A percentile compares a stretch with the other conserved stretches of the same genome.
phyloP scores from a whole-genome alignment of 2,329 filamentous ascomycete genomes.

The Ascochyta fabae region DNA sequence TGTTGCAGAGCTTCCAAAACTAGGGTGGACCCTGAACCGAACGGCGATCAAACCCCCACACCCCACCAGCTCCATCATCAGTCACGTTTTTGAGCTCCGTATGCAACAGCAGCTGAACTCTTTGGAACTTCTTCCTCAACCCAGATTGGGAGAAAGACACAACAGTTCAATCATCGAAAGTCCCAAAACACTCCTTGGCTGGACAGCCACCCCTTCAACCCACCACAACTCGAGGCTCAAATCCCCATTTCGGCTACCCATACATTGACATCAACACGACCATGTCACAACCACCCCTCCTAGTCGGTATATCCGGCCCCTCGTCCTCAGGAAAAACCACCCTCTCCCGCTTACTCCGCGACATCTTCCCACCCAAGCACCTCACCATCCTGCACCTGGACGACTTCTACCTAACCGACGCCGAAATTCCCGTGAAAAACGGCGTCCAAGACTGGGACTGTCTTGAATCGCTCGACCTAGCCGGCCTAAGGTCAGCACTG shows the following conservation, averaged over 20 bases:
- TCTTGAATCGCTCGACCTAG: constrained; percentile 75
- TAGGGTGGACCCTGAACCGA: constrained; percentile 11
- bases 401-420: constrained; percentile 89
- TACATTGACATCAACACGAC: too few relatives aligned
- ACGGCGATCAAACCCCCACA: constrained; percentile 15
- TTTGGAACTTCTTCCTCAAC: too few relatives aligned
- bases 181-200: too few relatives aligned
- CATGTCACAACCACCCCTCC: constrained; percentile 50
- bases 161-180: too few relatives aligned
- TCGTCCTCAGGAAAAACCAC: constrained; percentile 97
- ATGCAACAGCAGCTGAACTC: too few relatives aligned
- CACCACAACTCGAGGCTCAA: too few relatives aligned
- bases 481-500: constrained; percentile 70
- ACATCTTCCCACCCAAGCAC: constrained; percentile 70
- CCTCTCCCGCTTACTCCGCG: constrained; percentile 80
- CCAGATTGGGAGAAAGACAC: too few relatives aligned
- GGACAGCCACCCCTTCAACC: too few relatives aligned
- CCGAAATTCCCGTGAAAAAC: constrained; percentile 63
- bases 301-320: constrained; percentile 85
- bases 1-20: constrained; percentile 16
- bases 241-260: too few relatives aligned
- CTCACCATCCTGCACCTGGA: constrained; percentile 90
- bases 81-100: constrained; percentile 8
- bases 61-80: constrained; percentile 10
- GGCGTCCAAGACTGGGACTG: constrained; percentile 89